These are phyloP conservation scores for Leccinum incarnatum DNA, from an alignment of 768 basidiomycete species.

Conservation along the genomic window DNA sequence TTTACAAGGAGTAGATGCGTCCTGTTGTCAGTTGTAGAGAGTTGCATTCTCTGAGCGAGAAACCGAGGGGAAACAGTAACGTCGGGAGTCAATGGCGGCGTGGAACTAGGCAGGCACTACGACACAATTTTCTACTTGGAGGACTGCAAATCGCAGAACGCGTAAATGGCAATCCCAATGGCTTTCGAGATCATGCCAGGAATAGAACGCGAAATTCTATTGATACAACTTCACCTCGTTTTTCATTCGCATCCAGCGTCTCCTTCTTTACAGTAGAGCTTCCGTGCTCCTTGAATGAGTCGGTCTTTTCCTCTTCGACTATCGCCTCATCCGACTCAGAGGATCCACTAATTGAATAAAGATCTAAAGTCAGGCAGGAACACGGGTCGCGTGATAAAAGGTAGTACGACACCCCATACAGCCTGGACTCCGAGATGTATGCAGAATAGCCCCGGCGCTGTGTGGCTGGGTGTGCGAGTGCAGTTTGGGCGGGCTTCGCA, in stretches of 20 bases:
- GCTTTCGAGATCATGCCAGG: too few relatives aligned
- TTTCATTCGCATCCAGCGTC: not conserved
- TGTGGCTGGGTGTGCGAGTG: not conserved
- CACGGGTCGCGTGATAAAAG: not conserved
- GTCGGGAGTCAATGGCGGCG: too few relatives aligned
- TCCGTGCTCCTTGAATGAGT: constrained; percentile 11
- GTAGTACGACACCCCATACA: constrained; percentile 76
- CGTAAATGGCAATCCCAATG: not conserved
- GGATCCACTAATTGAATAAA: constrained; percentile 65
- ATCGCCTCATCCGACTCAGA: constrained; percentile 35
- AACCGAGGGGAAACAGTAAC: too few relatives aligned
- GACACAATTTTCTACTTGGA: too few relatives aligned
- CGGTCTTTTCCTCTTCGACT: constrained; percentile 20
- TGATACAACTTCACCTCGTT: too few relatives aligned
- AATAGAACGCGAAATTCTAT: not conserved
- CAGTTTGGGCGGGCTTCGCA: not conserved
- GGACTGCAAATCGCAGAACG: too few relatives aligned
- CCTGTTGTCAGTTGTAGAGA: too few relatives aligned
- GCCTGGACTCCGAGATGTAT: constrained; percentile 88
- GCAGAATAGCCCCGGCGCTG: constrained; percentile 51
- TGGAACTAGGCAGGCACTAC: too few relatives aligned
- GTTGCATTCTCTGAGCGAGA: too few relatives aligned
- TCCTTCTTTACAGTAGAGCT: not conserved
- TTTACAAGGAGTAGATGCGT: too few relatives aligned
- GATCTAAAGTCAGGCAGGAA: constrained; percentile 32